Percentiles rank a stretch among this genome's conserved stretches.
phyloP scores from a whole-genome alignment of 352 stramenopile species.

The Phytophthora palmivora region DNA sequence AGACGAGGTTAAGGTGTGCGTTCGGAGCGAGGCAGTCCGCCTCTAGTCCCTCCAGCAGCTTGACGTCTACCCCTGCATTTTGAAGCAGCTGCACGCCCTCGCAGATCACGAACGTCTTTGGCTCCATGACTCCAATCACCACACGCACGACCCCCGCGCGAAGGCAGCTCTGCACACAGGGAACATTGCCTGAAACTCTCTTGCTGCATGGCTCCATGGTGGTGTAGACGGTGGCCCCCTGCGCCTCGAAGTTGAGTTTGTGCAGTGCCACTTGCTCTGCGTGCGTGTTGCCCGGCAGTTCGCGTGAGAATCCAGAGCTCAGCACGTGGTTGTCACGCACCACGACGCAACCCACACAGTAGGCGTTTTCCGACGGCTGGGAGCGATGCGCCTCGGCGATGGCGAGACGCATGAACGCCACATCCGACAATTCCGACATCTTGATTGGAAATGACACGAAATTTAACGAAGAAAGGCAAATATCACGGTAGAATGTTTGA shows the following conservation, averaged over 20 bases:
- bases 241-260: slow-evolving; percentile 80
- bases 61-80: slow-evolving; percentile 71
- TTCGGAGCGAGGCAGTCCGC: slow-evolving; percentile 81
- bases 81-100: slow-evolving; percentile 78
- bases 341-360: slow-evolving; percentile 86
- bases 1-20: slow-evolving; percentile 66
- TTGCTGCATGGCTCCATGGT: slow-evolving; percentile 92
- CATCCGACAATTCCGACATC: slow-evolving; percentile 34
- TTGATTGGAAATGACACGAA: not conserved
- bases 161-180: slow-evolving; percentile 85
- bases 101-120: slow-evolving; percentile 89
- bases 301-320: slow-evolving; percentile 81
- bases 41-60: slow-evolving; percentile 75
- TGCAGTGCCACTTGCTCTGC: slow-evolving; percentile 87
- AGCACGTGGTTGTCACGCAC: slow-evolving; percentile 65
- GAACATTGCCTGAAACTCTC: slow-evolving; percentile 84
- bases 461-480: slow-evolving; percentile 5
- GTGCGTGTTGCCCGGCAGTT: slow-evolving; percentile 90
- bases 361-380: slow-evolving; percentile 71
- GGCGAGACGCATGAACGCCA: slow-evolving; percentile 76
- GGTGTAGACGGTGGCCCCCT: slow-evolving; percentile 82
- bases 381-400: slow-evolving; percentile 87
- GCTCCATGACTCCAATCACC: slow-evolving; percentile 87
- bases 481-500: slow-evolving; percentile 9
- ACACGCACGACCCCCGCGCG: slow-evolving; percentile 70